A percentile compares a stretch with the other conserved stretches of the same genome.
Conservation (phyloP, 768 basidiomycete species). For the Boletus tylopilopsis region DNA sequence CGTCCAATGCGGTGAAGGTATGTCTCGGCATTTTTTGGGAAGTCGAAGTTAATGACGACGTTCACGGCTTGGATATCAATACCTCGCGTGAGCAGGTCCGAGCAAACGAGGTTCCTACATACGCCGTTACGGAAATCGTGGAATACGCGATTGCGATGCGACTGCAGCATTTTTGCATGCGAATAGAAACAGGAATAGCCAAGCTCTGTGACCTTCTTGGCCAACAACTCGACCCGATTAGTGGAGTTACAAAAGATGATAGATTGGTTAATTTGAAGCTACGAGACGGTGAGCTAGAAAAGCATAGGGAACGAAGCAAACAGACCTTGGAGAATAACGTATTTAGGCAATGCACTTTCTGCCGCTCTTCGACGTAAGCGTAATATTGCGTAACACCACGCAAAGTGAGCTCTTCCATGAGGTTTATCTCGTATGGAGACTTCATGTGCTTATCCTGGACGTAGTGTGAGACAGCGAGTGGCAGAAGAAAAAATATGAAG, state of each 20-base stretch:
- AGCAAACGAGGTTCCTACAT: constrained; percentile 98
- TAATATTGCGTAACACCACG: constrained; percentile 99
- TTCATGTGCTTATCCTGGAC: constrained; percentile 92
- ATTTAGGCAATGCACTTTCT: constrained; percentile 99
- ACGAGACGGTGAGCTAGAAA: constrained; percentile 9
- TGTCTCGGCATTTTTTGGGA: constrained; percentile 98
- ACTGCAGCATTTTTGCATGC: constrained; percentile 99
- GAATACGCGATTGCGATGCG: constrained; percentile 98
- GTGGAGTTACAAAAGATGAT: constrained; percentile 99
- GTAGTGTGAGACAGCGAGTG: constrained; percentile 6
- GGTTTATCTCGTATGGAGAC: constrained; percentile 94
- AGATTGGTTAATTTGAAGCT: constrained; percentile 99
- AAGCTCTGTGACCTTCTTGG: constrained; percentile 98
- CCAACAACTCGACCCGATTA: constrained; percentile 97
- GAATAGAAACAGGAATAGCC: constrained; percentile 99
- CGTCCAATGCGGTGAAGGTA: constrained; percentile 99
- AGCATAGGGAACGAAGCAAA: neutral
- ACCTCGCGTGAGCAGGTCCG: constrained; percentile 95
- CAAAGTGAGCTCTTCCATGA: constrained; percentile 99
- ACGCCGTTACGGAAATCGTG: constrained; percentile 99
- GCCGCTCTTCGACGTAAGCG: constrained; percentile 97
- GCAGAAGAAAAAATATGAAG: neutral
- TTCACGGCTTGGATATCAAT: constrained; percentile 99
- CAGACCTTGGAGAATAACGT: constrained; percentile 95
- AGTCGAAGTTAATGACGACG: constrained; percentile 99